Evolutionary conservation across 257 asterid species (phyloP).

Genomic region (Solanum tarijense): DNA sequence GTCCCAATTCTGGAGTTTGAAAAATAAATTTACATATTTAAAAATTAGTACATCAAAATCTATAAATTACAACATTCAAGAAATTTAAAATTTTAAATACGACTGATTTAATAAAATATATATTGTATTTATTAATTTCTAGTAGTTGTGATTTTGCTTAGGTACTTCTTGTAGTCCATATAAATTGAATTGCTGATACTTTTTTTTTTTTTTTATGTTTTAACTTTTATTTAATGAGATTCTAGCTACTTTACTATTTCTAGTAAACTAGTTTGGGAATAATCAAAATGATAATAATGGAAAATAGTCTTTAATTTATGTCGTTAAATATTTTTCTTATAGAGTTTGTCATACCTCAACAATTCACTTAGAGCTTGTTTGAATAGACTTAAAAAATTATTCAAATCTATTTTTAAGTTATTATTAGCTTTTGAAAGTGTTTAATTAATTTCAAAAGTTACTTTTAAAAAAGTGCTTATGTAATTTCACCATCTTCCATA

Average conservation of each 20-base stretch:
- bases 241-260: neutral
- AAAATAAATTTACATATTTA: neutral
- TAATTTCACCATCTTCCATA: neutral
- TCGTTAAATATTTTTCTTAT: too few species aligned
- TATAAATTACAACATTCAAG: neutral
- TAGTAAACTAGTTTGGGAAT: neutral
- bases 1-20: neutral
- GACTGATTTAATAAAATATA: neutral
- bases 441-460: too few species aligned
- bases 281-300: neutral
- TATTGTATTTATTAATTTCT: too few species aligned
- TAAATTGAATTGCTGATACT: too few species aligned
- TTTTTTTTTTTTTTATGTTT: too few species aligned
- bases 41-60: neutral
- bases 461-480: too few species aligned
- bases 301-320: too few species aligned
- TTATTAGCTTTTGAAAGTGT: too few species aligned
- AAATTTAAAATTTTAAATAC: neutral
- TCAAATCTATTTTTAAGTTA: neutral
- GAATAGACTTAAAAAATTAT: too few species aligned
- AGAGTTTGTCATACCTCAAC: too few species aligned
- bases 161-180: neutral
- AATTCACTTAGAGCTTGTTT: too few species aligned
- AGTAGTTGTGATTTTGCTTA: neutral
- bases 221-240: neutral